Percentiles rank a stretch among this genome's conserved stretches.
These are phyloP conservation scores for Schoenoplectus triqueter DNA, from an alignment of 202 grass and related monocot genomes.

Conservation along the genomic window DNA sequence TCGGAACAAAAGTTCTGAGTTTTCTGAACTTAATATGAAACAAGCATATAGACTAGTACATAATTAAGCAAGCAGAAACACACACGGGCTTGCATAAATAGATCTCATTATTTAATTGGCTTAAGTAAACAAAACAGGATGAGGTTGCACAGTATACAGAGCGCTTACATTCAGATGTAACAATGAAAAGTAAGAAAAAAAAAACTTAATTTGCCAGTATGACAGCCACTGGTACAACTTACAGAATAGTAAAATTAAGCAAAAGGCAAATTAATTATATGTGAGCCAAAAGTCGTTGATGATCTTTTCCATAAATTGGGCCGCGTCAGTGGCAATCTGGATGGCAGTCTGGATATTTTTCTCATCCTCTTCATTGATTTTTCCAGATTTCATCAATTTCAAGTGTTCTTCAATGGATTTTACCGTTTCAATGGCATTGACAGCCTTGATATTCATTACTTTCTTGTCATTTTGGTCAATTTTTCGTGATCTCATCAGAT, in stretches of 20 bases:
- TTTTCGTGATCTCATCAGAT: neutral
- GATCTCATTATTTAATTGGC: neutral
- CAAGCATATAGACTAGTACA: no score
- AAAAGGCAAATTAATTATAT: neutral
- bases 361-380: neutral
- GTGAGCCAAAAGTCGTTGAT: neutral
- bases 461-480: neutral
- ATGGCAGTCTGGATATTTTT: neutral
- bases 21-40: no score
- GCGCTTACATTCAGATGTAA: neutral
- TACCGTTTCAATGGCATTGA: neutral
- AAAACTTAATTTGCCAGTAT: neutral
- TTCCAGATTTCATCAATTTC: neutral
- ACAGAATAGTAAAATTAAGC: neutral
- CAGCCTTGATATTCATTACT: neutral
- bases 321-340: neutral
- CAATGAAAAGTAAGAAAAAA: neutral
- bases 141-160: neutral
- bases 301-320: neutral
- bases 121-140: neutral
- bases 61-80: neutral
- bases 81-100: neutral
- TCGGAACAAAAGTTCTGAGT: no score
- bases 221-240: neutral
- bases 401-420: neutral